Evolutionary conservation across 106 monocot species (phyloP).

Genomic region (Gastrodia elata): DNA sequence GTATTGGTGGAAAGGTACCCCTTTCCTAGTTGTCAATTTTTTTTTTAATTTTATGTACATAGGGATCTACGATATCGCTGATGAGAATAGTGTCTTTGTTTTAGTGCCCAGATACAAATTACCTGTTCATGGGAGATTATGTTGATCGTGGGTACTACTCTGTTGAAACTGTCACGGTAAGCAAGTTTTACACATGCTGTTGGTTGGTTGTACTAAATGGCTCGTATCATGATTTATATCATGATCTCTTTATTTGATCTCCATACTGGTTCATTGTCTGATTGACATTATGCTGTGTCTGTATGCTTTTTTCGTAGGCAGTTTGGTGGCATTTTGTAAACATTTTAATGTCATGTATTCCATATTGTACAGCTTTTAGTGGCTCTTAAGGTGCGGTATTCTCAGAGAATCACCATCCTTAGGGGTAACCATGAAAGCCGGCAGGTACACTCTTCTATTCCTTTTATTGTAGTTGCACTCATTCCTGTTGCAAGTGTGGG

Average conservation of each 20-base stretch:
- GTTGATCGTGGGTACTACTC: constrained; percentile 99
- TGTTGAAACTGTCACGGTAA: constrained; percentile 99
- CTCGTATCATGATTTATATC: background rate
- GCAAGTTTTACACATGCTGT: background rate
- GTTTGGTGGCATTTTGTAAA: background rate
- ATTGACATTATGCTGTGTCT: background rate
- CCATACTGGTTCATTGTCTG: background rate
- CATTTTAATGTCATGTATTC: background rate
- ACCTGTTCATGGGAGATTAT: constrained; percentile 99
- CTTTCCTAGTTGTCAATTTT: background rate
- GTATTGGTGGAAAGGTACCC: constrained; percentile 94
- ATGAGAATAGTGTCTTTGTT: constrained; percentile 15
- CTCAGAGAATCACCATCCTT: constrained; percentile 92
- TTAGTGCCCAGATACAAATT: constrained; percentile 99
- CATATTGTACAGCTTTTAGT: constrained; percentile 66
- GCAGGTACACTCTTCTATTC: constrained; percentile 45
- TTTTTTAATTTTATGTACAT: background rate
- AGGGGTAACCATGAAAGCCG: constrained; percentile 99
- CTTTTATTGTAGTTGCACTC: background rate
- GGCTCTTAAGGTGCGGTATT: constrained; percentile 88
- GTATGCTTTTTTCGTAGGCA: background rate
- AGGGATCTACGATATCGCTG: background rate
- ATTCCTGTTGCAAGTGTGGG: constrained; percentile 2
- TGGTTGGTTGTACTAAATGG: background rate
- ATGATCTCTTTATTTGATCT: background rate